phyloP scores from a whole-genome alignment of 2,329 filamentous ascomycete genomes.

The Zopfia rhizophila region DNA sequence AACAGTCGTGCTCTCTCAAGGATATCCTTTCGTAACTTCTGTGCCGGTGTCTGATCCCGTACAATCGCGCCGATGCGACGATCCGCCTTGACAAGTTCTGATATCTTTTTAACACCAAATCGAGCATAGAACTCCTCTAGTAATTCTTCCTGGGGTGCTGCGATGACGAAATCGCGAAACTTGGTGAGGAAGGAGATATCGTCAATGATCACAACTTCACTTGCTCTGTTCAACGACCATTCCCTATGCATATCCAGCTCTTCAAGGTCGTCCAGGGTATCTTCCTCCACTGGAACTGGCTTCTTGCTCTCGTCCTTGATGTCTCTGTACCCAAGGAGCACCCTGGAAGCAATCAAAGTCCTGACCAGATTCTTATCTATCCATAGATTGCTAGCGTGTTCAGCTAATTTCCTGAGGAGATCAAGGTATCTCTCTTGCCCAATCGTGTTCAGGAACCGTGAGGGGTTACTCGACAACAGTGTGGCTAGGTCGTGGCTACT shows the following conservation, averaged over 20 bases:
- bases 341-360: slow-evolving; percentile 78
- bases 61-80: slow-evolving; percentile 74
- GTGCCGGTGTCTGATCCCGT: slow-evolving; percentile 74
- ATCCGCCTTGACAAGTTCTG: slow-evolving; percentile 80
- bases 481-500: slow-evolving; percentile 85
- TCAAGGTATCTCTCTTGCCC: slow-evolving; percentile 88
- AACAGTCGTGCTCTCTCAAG: slow-evolving; percentile 91
- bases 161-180: slow-evolving; percentile 86
- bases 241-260: slow-evolving; percentile 67
- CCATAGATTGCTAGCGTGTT: slow-evolving; percentile 75
- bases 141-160: slow-evolving; percentile 87
- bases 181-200: slow-evolving; percentile 72
- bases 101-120: slow-evolving; percentile 81
- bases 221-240: slow-evolving; percentile 79
- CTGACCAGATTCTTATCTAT: slow-evolving; percentile 81
- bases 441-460: slow-evolving; percentile 80
- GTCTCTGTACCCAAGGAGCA: slow-evolving; percentile 86
- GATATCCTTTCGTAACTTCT: slow-evolving; percentile 80
- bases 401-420: slow-evolving; percentile 82
- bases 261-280: slow-evolving; percentile 56
- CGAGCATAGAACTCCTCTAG: slow-evolving; percentile 86
- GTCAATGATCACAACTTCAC: slow-evolving; percentile 76
- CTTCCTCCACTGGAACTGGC: slow-evolving; percentile 48
- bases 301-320: slow-evolving; percentile 65
- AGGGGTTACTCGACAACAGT: slow-evolving; percentile 85